Base-by-base conservation (phyloP, 2,329 filamentous ascomycete genomes). In the Trichoderma koningii region DNA sequence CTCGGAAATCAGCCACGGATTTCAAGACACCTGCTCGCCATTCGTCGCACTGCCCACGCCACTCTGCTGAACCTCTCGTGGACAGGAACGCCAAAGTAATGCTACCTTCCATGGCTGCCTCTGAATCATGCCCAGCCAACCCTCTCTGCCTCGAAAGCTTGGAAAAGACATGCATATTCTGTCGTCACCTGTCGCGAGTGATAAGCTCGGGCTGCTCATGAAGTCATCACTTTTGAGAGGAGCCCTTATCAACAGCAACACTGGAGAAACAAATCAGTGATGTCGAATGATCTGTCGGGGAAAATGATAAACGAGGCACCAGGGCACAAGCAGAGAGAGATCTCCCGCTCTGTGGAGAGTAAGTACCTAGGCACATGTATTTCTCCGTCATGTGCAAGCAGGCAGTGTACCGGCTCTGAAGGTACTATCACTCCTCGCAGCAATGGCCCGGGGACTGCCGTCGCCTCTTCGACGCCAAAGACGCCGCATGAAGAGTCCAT, bases 311-410 rank as follows among this genome's bases (percentile, higher is more conserved):
- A 55, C 50, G 15, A 38, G 34, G 9, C 34, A 38, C 34, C 34
- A 12, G 34, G 34, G 34, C 34, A 38, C 34, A 51, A 19, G 56
- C 23, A 34, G 34, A 47, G n/a, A 60, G 47, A 47, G n/a, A 10
- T 41, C 44, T 47, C 56, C 42, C 38, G 56, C 30, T 48, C 44
- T 44, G 30, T 38, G 42, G 34, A 6, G 15, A 53, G 59, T 62
- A 23, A 23, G 21, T 55, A 63, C 60, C 50, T 55, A 47, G 48
- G 60, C 19, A 47, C 23, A 55, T 26, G 60, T 63, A 63, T 63
- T 55, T 63, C 60, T 63, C 60, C 60, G 60, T 47, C 60, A 63
- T 63, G 60, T 63, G 60, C 47, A 55, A 63, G 50, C 26, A 38
- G 50, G n/a, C 21, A 26, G 60, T 44, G 50, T 51, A 60, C 45